Conservation (phyloP, 2,329 filamentous ascomycete species). For the Alternaria metachromatica region DNA sequence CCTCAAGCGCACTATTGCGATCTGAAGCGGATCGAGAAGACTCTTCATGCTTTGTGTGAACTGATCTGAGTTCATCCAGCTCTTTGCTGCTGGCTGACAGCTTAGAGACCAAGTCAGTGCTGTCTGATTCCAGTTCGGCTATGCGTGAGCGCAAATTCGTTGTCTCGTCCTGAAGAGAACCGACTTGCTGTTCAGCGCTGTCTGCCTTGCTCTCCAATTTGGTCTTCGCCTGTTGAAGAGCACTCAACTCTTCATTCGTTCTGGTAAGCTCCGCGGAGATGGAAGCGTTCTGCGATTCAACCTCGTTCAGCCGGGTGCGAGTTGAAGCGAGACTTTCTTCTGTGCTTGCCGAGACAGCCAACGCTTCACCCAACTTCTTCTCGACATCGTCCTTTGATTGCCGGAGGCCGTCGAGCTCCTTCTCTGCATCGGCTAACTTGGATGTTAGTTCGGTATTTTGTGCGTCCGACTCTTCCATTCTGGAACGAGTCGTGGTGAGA, state of each 20-base stretch:
- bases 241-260: slow-evolving; percentile 12
- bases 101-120: slow-evolving; percentile 23
- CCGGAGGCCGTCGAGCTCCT: slow-evolving; percentile 23
- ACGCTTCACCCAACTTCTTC: slow-evolving; percentile 9
- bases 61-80: slow-evolving; percentile 14
- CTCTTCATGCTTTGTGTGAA: slow-evolving; percentile 20
- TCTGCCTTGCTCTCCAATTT: slow-evolving; percentile 20
- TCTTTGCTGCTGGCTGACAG: slow-evolving; percentile 22
- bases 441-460: slow-evolving; percentile 21
- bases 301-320: slow-evolving; percentile 12
- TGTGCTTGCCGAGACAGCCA: neutral
- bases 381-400: slow-evolving; percentile 21
- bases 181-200: slow-evolving; percentile 6
- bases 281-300: slow-evolving; percentile 13
- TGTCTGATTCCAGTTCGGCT: slow-evolving; percentile 24
- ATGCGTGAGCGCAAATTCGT: slow-evolving; percentile 21
- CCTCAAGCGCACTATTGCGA: slow-evolving; percentile 22
- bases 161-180: slow-evolving; percentile 24
- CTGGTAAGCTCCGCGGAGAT: slow-evolving; percentile 4
- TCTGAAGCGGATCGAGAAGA: slow-evolving; percentile 3
- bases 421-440: slow-evolving; percentile 9
- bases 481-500: slow-evolving; percentile 19
- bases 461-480: slow-evolving; percentile 15
- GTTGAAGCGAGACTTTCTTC: slow-evolving; percentile 18
- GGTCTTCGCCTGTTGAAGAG: slow-evolving; percentile 18